Conservation (phyloP, 805 yeast species). For the Saccharomycopsis guyanensis region DNA sequence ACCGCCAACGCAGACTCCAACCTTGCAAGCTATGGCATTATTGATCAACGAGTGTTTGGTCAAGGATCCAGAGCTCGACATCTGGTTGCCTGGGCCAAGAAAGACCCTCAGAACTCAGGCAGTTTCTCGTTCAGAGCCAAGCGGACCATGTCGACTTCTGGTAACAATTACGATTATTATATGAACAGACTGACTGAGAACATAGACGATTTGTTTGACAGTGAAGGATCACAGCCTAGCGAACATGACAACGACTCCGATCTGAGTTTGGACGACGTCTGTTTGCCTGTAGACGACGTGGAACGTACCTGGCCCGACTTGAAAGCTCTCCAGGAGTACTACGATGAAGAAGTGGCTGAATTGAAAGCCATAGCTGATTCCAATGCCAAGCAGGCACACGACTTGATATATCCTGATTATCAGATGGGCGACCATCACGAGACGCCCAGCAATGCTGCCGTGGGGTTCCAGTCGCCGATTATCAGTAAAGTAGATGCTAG, state of each 20-base stretch:
- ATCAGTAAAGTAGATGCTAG: slow-evolving; percentile 16
- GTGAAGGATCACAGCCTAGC: slow-evolving; percentile 17
- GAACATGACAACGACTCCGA: slow-evolving; percentile 26
- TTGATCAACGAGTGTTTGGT: slow-evolving; percentile 13
- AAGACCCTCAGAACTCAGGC: background rate
- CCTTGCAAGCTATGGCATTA: slow-evolving; percentile 7
- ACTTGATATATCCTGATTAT: background rate
- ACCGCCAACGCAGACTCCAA: background rate
- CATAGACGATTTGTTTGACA: slow-evolving; percentile 17
- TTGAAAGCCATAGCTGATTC: slow-evolving; percentile 24
- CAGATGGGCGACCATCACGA: slow-evolving; percentile 2
- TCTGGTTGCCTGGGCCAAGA: background rate
- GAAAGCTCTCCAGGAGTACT: slow-evolving; percentile 27
- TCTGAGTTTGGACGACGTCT: slow-evolving; percentile 80
- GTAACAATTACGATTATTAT: slow-evolving; percentile 1
- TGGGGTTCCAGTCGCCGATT: slow-evolving; percentile 19
- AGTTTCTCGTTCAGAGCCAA: slow-evolving; percentile 14
- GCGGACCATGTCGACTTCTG: slow-evolving; percentile 4
- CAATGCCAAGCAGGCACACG: slow-evolving; percentile 8
- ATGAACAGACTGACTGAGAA: slow-evolving; percentile 3
- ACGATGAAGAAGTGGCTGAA: slow-evolving; percentile 55
- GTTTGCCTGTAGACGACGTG: slow-evolving; percentile 53
- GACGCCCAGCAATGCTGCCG: background rate
- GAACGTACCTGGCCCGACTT: slow-evolving; percentile 24
- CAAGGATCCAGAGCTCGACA: background rate